A percentile compares a stretch with the other conserved stretches of the same genome.
Conservation (phyloP, 768 basidiomycete genomes). For the Psilocybe tampanensis region DNA sequence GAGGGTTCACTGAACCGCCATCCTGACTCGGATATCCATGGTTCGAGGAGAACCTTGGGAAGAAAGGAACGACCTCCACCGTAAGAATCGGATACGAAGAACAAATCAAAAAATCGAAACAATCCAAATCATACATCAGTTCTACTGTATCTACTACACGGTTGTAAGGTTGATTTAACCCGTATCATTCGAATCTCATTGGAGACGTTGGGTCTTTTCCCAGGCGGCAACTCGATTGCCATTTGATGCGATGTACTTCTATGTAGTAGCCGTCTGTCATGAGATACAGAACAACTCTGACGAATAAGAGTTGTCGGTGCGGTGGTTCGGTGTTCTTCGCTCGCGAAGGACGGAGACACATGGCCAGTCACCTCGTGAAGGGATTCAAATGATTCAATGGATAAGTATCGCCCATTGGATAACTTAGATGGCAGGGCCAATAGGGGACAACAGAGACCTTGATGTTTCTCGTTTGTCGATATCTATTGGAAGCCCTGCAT, state of each 20-base stretch:
- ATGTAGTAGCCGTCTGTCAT: background rate
- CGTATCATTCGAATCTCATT: no score
- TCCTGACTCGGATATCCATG: no score
- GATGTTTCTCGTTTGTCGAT: conserved; percentile 16
- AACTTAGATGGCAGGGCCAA: conserved; percentile 29
- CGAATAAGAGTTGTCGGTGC: background rate
- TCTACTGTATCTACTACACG: no score
- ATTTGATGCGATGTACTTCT: background rate
- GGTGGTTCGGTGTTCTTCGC: background rate
- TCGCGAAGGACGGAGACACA: background rate
- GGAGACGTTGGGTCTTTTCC: no score
- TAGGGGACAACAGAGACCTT: conserved; percentile 26
- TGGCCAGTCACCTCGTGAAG: background rate
- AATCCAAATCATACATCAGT: no score
- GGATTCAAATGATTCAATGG: background rate
- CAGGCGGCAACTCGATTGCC: background rate
- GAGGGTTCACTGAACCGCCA: no score
- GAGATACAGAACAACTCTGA: background rate
- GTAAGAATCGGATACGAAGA: no score
- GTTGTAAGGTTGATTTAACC: no score
- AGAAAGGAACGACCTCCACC: no score
- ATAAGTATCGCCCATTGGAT: conserved; percentile 1
- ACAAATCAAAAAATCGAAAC: no score
- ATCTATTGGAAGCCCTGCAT: conserved; percentile 61
- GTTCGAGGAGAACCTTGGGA: no score